Conservation (phyloP, 495 filamentous ascomycete genomes). For the Lasiosphaeria hispida region DNA sequence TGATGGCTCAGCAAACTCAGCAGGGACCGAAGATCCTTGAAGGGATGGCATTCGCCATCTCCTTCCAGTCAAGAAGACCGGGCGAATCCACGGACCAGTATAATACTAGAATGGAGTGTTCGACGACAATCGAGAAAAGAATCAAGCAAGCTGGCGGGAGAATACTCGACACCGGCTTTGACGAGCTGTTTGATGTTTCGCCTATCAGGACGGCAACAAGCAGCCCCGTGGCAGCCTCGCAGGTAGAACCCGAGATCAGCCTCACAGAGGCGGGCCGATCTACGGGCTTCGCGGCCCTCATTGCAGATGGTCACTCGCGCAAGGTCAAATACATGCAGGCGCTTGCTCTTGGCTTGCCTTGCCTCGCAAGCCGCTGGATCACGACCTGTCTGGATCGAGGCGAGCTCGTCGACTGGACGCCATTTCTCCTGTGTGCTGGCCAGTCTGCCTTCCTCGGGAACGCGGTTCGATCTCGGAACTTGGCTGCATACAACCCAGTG, state of each 20-base stretch:
- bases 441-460: conserved; percentile 73
- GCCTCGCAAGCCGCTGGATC: conserved; percentile 78
- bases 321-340: conserved; percentile 94
- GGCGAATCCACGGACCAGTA: conserved; percentile 53
- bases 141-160: conserved; percentile 64
- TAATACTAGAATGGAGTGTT: conserved; percentile 44
- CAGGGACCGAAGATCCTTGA: conserved; percentile 52
- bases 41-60: conserved; percentile 79
- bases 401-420: conserved; percentile 66
- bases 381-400: conserved; percentile 62
- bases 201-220: conserved; percentile 24
- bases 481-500: conserved; percentile 57
- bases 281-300: conserved; percentile 77
- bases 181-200: conserved; percentile 70
- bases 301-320: conserved; percentile 84
- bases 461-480: conserved; percentile 69
- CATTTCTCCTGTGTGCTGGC: conserved; percentile 84
- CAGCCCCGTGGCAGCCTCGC: conserved; percentile 16
- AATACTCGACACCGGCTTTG: conserved; percentile 74
- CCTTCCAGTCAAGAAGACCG: conserved; percentile 54
- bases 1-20: conserved; percentile 8
- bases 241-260: conserved; percentile 28
- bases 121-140: conserved; percentile 39
- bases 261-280: conserved; percentile 45
- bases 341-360: conserved; percentile 84